A percentile compares a stretch with the other conserved stretches of the same genome.
Conservation (phyloP, 257 asterid species). For the Plectranthus barbatus region DNA sequence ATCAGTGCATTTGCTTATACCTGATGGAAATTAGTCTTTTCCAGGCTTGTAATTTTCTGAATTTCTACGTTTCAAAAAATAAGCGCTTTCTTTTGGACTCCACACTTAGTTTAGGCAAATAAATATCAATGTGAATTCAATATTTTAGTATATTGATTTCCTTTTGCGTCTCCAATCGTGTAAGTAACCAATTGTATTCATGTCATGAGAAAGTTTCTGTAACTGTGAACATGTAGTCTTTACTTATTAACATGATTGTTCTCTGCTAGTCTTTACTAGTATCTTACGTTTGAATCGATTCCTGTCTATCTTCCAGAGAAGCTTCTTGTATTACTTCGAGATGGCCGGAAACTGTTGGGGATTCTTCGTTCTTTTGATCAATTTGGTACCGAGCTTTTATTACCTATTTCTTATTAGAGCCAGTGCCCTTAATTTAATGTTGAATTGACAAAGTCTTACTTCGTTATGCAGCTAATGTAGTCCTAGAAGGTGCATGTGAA, state of each 20-base stretch:
- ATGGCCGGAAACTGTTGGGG: constrained; percentile 68
- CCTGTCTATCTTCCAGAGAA: constrained; percentile 39
- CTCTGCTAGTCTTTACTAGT: not conserved
- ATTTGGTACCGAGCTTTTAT: constrained; percentile 43
- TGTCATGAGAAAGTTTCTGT: not conserved
- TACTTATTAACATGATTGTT: not conserved
- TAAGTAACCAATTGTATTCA: not conserved
- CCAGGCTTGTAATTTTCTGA: not conserved
- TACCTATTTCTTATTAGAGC: not conserved
- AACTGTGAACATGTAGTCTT: not conserved
- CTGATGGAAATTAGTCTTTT: not conserved
- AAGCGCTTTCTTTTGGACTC: not conserved
- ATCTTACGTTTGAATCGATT: not conserved
- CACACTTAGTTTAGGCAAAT: not conserved
- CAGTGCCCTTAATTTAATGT: not conserved
- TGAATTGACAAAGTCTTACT: constrained; percentile 14
- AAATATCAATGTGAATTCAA: not conserved
- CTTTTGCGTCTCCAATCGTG: not conserved
- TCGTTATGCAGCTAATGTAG: constrained; percentile 71
- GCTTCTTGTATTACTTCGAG: constrained; percentile 69
- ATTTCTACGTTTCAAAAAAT: not conserved
- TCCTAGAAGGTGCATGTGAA: constrained; percentile 94
- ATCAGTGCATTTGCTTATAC: not conserved
- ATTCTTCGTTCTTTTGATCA: constrained; percentile 77
- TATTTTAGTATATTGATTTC: not conserved